Base-by-base conservation (phyloP, 108 stramenopile species). In the Nitzschia sp. region DNA sequence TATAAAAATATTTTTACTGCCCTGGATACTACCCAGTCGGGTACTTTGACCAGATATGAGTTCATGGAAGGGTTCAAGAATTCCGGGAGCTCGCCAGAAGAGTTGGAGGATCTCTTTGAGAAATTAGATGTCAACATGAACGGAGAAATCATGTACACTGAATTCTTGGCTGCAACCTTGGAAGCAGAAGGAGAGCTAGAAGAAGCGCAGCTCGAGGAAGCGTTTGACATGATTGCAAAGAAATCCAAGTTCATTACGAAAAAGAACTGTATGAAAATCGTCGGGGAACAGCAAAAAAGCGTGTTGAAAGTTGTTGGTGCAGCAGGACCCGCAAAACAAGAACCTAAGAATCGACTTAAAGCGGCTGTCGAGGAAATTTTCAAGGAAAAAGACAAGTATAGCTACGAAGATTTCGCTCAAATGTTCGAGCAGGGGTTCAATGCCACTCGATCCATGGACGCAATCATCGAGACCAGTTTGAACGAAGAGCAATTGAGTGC, bases 211-310 rank as follows among this genome's bases (percentile, higher is more conserved):
- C 59, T 93, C 28, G 73, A 79, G 0, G 88, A 88, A 64, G 87
- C 92, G 13, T 96, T 96, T 71, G 91, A 95, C 70, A 74, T 88
- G 45, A 76, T 96, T 33, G 73, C 72, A 34, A 92, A 94, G 55
- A 83, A 84, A 32, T 79, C 75, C 18, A 54, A 67, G 23, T 77
- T 60, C 69, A 77, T 77, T 54, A 70, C 69, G 3, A 64, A 70
- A 34, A 70, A 77, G 48, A 35, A 77, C 29, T 23, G 56, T 26
- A 36, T 62, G 34, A 58, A 64, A n/a, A 62, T 77, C 34, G 35
- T 77, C 2, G 59, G 69, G 18, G 76, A 68, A 45, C 26, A 61
- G 31, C 46, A 53, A 35, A 67, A 36, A 45, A 36, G 38, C 25
- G 38, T 54, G 9, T 48, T 47, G 29, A 55, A 51, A 17, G 47